Base-by-base conservation (phyloP, 2,329 filamentous ascomycete genomes). In the Sarocladium brachiariae region DNA sequence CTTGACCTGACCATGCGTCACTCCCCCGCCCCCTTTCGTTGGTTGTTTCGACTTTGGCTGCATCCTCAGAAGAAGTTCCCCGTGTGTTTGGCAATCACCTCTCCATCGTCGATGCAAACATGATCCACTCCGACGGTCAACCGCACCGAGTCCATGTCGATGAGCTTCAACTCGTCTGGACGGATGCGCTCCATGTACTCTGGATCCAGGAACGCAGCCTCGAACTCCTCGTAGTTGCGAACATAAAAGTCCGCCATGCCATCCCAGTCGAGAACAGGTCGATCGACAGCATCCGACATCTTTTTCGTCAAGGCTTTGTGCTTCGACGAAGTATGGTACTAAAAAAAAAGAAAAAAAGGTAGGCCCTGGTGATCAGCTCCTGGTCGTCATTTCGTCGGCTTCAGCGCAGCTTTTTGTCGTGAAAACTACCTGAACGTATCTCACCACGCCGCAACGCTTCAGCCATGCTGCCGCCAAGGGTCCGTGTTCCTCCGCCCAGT, bases 241-340 rank as follows among this genome's bases (percentile, higher is more conserved):
- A 49, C 46, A 19, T 49, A 49, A 19, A 49, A 49, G 19, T 49
- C 46, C 6, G 46, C 46, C 10, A 49, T 49, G 18, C 46, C 46
- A 16, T 49, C 46, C 46, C 46, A 49, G 19, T 49, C 46, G 10
- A 49, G 46, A 16, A 49, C 46, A 6, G 46, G 46, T 3, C 46
- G 30, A 11, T 31, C 46, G 3, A 49, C 46, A 6, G 46, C 46
- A 11, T 49, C 46, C 2, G 46, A 23, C 46, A 49, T 49, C 31
- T 49, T 49, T 19, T 37, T 35, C 8, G 46, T 31, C 21, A 49
- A 24, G 10, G 6, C 18, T 13, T 21, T 35, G 21, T 49, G 46
- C 31, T 49, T 11, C 10, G 46, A 23, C 3, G 46, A 31, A 10
- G 46, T 49, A 18, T 49, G 46, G 46, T 49, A 49, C 46, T 49